Evolutionary conservation across 495 filamentous ascomycete genomes (phyloP).

Genomic region (Hyphodiscus hymeniophilus): DNA sequence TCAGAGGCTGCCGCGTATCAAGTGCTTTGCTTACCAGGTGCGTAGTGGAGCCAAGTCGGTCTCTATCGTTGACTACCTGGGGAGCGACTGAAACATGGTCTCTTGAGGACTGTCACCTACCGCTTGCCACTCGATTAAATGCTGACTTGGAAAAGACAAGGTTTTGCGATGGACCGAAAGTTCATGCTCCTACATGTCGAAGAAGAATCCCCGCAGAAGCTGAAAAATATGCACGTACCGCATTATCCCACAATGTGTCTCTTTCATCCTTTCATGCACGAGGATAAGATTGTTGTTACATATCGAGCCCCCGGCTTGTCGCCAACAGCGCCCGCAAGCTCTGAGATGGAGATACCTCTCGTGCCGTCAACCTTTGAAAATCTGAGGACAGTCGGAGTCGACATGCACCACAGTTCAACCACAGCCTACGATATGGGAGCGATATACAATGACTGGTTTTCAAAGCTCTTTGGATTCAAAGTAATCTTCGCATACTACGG

Average conservation of each 20-base stretch:
- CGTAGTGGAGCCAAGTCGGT: no score
- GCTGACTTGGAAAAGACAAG: no score
- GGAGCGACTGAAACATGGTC: no score
- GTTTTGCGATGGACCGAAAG: slow-evolving; percentile 65
- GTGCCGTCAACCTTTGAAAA: slow-evolving; percentile 33
- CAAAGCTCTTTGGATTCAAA: slow-evolving; percentile 55
- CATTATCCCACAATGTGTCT: slow-evolving; percentile 57
- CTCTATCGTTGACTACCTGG: no score
- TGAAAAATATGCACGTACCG: slow-evolving; percentile 60
- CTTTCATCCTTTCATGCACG: slow-evolving; percentile 59
- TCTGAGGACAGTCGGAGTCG: slow-evolving; percentile 44
- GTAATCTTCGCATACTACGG: slow-evolving; percentile 66
- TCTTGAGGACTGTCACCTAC: no score
- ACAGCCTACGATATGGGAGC: slow-evolving; percentile 59
- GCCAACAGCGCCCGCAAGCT: background rate
- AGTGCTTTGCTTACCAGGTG: slow-evolving; percentile 47
- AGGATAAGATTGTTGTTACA: slow-evolving; percentile 43
- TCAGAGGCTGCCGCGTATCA: slow-evolving; percentile 54
- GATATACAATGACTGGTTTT: slow-evolving; percentile 67
- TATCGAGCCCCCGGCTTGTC: slow-evolving; percentile 29
- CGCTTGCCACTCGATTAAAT: no score
- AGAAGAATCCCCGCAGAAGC: slow-evolving; percentile 27
- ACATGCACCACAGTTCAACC: slow-evolving; percentile 56
- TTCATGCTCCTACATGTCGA: slow-evolving; percentile 65
- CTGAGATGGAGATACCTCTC: slow-evolving; percentile 49